Evolutionary conservation across 208 protist species (phyloP).

Genomic region (Acanthamoeba pearcei): DNA sequence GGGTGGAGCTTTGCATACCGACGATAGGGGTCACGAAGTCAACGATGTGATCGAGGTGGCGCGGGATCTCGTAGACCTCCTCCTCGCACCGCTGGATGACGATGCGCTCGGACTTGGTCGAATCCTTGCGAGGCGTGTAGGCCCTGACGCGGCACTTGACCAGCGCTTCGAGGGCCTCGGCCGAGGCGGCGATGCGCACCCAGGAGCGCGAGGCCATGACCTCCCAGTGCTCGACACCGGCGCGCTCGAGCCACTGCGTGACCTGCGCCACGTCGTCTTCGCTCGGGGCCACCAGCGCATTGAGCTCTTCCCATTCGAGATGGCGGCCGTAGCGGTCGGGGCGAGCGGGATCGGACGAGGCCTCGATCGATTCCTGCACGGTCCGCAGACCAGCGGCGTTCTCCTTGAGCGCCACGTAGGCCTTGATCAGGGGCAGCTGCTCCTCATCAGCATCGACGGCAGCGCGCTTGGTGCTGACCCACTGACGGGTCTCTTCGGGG

Average conservation of each 20-base stretch:
- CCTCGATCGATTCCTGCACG: background rate
- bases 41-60: constrained; percentile 66
- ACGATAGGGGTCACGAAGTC: constrained; percentile 71
- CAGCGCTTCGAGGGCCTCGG: background rate
- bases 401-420: constrained; percentile 64
- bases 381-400: background rate
- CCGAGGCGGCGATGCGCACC: constrained; percentile 8
- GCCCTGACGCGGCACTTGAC: constrained; percentile 27
- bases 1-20: background rate
- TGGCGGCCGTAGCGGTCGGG: constrained; percentile 44
- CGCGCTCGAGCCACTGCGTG: background rate
- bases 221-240: constrained; percentile 3
- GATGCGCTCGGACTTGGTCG: background rate
- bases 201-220: background rate
- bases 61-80: background rate
- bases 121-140: background rate
- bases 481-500: background rate
- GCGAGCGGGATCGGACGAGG: constrained; percentile 1
- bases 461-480: background rate
- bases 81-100: constrained; percentile 6
- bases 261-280: background rate
- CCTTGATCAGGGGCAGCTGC: background rate
- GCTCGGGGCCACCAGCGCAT: background rate
- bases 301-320: constrained; percentile 62
- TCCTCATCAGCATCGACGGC: background rate